These are phyloP conservation scores for Phytophthora boehmeriae DNA, from an alignment of 352 stramenopile species.

Conservation along the genomic window DNA sequence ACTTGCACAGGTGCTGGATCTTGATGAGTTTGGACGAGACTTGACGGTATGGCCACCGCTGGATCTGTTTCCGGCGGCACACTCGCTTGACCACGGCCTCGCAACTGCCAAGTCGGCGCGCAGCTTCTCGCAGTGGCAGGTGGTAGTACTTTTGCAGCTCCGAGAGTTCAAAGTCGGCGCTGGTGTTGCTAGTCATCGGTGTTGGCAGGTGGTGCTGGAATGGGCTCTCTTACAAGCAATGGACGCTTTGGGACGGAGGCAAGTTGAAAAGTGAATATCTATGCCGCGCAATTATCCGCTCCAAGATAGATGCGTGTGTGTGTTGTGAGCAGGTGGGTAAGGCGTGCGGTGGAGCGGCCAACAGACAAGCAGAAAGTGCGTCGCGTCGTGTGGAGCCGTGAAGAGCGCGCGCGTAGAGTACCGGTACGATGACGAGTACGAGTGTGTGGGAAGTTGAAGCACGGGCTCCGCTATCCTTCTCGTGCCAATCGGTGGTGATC, in stretches of 20 bases:
- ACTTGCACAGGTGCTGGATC: conserved; percentile 88
- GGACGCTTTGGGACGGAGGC: conserved; percentile 25
- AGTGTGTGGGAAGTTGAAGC: conserved; percentile 23
- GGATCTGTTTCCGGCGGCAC: conserved; percentile 80
- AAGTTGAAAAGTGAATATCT: conserved; percentile 44
- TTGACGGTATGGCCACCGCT: conserved; percentile 85
- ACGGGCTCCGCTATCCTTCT: conserved; percentile 27
- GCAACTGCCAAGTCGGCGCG: conserved; percentile 71
- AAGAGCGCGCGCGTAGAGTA: conserved; percentile 30
- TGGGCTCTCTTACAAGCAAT: conserved; percentile 5
- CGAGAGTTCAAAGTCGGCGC: conserved; percentile 78
- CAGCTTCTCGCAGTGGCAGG: conserved; percentile 79
- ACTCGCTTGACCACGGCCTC: conserved; percentile 86
- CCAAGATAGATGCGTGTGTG: conserved; percentile 26
- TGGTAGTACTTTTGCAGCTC: conserved; percentile 90
- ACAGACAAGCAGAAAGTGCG: conserved; percentile 33
- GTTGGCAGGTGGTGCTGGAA: conserved; percentile 3
- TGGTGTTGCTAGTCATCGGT: conserved; percentile 16
- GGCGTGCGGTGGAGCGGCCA: conserved; percentile 22
- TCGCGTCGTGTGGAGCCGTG: conserved; percentile 11
- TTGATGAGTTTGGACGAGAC: conserved; percentile 87
- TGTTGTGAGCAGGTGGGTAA: conserved; percentile 27
- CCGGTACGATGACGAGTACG: conserved; percentile 25
- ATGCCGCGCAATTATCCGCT: neutral
- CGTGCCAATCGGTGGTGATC: conserved; percentile 39